Percentiles rank a stretch among this genome's conserved stretches.
phyloP scores from a whole-genome alignment of 306 rosid species.

The Fragaria nilgerrensis region DNA sequence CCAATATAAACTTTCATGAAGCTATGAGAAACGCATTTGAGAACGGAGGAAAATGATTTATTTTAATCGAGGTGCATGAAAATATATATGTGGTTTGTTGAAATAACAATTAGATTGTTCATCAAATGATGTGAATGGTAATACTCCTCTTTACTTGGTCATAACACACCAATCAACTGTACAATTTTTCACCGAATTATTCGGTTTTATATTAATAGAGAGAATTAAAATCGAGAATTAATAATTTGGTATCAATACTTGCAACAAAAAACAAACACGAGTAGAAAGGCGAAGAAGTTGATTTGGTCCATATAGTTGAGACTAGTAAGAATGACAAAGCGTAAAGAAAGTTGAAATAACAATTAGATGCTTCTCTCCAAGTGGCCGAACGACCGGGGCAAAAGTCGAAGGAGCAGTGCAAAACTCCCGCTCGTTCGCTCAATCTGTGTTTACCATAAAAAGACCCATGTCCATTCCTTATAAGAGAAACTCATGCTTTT shows the following conservation, averaged over 20 bases:
- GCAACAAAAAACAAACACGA: background rate
- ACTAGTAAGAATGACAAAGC: background rate
- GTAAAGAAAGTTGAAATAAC: background rate
- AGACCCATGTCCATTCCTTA: background rate
- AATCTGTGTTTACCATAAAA: conserved; percentile 5
- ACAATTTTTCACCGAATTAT: background rate
- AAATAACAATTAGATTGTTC: no score
- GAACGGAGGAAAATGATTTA: no score
- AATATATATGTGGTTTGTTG: no score
- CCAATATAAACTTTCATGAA: no score
- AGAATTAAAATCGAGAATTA: background rate
- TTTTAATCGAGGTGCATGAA: no score
- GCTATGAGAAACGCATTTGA: no score
- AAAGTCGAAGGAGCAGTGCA: background rate
- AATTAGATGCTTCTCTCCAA: background rate
- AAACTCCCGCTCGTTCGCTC: conserved; percentile 11
- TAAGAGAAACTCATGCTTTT: background rate
- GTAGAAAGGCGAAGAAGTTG: background rate
- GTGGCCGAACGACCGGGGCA: conserved; percentile 4
- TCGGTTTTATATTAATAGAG: background rate
- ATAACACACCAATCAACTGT: background rate
- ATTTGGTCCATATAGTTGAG: background rate
- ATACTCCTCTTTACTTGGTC: no score
- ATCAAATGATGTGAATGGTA: background rate
- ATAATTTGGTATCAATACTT: background rate